Evolutionary conservation across 495 filamentous ascomycete species (phyloP), one percentile per base, ranked within the genome.

Genomic region (Endocarpon pusillum): DNA sequence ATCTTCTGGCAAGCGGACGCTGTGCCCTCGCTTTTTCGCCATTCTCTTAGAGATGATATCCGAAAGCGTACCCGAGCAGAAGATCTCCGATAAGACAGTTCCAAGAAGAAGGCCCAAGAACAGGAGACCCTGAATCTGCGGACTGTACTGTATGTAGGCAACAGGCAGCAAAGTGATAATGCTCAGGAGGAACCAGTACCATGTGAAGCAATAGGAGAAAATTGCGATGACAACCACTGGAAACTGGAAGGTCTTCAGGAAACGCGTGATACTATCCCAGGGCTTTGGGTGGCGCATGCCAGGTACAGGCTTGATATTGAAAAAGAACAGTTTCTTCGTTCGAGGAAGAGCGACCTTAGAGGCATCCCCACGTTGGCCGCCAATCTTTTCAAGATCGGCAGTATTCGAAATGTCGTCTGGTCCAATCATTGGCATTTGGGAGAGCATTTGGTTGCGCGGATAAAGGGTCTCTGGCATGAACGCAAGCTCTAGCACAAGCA

Each of bases 151-250:
- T 19, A 46, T 43, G 39, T 77, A 77, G n/a, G 70, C 71, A 14
- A 58, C 55, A 0, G 72, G 72, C 5, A 73, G 50, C 54, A 70
- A 59, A 3, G 72, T 75, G 16, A 75, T 66, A 8, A 75, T 53
- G 0, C 66, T 70, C 4, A 74, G 41, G 8, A 77, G 48, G 69
- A 69, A 75, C 71, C 71, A 75, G 47, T 75, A 75, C 65, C 65
- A 73, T 3, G 56, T 43, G 40, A 74, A 75, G 34, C 52, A 62
- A 48, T 68, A 77, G 14, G 59, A 53, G 11, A 67, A 34, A 1
- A 74, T 55, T 3, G 56, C 38, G 16, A 71, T 48, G 0, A 54
- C 45, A 0, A 73, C 53, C 4, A 56, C 55, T 0, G 59, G 59
- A 39, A 55, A 64, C 30, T 52, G 55, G 39, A 61, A 72, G 1